Base-by-base conservation (phyloP, 2,329 filamentous ascomycete species). In the Drechslera avenae region DNA sequence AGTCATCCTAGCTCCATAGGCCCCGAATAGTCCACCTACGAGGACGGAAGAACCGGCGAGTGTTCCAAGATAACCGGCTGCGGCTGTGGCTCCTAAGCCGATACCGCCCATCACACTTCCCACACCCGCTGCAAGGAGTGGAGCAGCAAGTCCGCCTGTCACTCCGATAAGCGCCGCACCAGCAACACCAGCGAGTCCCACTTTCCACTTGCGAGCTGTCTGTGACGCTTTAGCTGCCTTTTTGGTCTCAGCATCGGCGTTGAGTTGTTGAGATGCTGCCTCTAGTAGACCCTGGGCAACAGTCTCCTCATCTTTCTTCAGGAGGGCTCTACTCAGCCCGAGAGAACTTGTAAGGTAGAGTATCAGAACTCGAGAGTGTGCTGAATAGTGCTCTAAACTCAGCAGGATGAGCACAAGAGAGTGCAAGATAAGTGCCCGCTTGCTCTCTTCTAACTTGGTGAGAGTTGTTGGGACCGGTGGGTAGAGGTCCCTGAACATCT, bases 151-250 rank as follows among this genome's bases (percentile, higher is more conserved):
- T 26, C 88, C 88, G 21, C 88, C 88, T 0, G 91, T 96, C 3
- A 89, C 83, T 8, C 86, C 86, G n/a, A 97, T 92, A 1, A 96
- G 78, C 0, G 89, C 90, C 1, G 93, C 93, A 9, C 93, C 93
- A 0, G 90, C 91, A 0, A 95, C 90, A 7, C 89, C 90, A 0
- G 92, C 93, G 19, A 97, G 79, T 0, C 92, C 91, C 16, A 97
- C 91, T 69, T 91, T 91, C 83, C 86, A 89, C 69, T 86, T 86
- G 36, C 86, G 81, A 14, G 82, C 74, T n/a, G 78, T 76, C 56
- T 85, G 86, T 34, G 81, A 84, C 53, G 89, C 85, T 47, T 91
- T 86, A 0, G 78, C 82, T 46, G 87, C 85, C 68, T 88, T 89
- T 66, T 88, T 84, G 0, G 86, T 86, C 69, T 94, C 91, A 1